phyloP scores from a whole-genome alignment of 139 green algal genomes.

The Closterium sp. region DNA sequence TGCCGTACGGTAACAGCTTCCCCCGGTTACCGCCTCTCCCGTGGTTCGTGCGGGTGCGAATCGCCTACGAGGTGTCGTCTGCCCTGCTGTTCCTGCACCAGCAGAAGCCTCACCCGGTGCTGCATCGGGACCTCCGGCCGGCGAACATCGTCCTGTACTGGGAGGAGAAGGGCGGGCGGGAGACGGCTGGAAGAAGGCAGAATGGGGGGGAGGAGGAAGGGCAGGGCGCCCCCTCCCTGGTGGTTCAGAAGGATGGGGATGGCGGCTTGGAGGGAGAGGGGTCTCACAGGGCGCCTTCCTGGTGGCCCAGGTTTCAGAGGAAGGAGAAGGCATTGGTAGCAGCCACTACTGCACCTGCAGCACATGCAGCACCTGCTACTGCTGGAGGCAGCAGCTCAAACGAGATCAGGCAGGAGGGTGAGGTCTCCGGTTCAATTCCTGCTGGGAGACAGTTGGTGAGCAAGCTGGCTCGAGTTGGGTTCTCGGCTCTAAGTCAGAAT shows the following conservation, averaged over 20 bases:
- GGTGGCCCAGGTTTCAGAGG: conserved; percentile 6
- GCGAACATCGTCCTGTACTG: conserved; percentile 37
- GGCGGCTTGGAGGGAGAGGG: not conserved
- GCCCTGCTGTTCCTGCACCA: conserved; percentile 37
- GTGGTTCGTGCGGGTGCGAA: conserved; percentile 26
- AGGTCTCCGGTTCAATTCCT: not conserved
- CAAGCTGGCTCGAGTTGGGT: conserved; percentile 25
- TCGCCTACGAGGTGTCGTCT: conserved; percentile 19
- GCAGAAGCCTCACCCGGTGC: conserved; percentile 21
- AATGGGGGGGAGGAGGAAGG: not conserved
- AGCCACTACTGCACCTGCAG: not conserved
- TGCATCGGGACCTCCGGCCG: conserved; percentile 23
- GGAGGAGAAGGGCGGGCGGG: not conserved
- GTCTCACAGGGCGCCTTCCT: not conserved
- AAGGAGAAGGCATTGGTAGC: not conserved
- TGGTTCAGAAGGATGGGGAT: too few species aligned
- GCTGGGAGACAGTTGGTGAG: conserved; percentile 4
- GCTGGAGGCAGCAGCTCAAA: too few species aligned
- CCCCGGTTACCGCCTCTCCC: not conserved
- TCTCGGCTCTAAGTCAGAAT: not conserved
- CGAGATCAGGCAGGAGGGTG: too few species aligned
- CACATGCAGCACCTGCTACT: too few species aligned
- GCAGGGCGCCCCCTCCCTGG: too few species aligned
- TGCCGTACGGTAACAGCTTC: not conserved
- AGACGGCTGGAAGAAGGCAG: not conserved